These are phyloP conservation scores for Geoglossum glabrum DNA, from an alignment of 495 filamentous ascomycete species.

Conservation along the genomic window DNA sequence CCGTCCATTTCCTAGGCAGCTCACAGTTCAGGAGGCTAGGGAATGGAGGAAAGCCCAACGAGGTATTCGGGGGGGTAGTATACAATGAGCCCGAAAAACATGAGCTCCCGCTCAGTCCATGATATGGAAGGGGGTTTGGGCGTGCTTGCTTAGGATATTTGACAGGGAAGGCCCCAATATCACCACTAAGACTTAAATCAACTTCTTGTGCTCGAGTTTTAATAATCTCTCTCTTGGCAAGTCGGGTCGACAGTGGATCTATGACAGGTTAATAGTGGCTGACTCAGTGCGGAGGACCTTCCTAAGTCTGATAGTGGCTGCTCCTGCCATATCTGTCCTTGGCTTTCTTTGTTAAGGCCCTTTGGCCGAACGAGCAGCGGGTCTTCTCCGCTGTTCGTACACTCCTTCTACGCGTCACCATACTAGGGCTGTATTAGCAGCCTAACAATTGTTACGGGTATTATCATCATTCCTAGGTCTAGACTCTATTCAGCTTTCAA, in stretches of 20 bases:
- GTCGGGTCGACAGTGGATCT: background rate
- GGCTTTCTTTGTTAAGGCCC: background rate
- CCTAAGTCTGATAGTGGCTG: background rate
- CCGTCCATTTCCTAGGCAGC: no score
- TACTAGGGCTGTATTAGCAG: background rate
- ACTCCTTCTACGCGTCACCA: background rate
- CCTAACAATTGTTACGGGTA: background rate
- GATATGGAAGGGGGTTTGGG: no score
- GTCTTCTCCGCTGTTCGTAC: background rate
- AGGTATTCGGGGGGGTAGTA: no score
- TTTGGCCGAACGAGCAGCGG: background rate
- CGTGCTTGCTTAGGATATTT: no score
- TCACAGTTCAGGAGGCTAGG: no score
- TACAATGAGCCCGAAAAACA: no score
- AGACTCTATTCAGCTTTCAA: background rate
- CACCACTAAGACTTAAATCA: no score
- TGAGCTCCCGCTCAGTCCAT: no score
- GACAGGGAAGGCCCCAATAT: no score
- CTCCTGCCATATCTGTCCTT: background rate
- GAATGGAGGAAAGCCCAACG: no score
- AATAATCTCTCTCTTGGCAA: no score
- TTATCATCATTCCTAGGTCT: background rate
- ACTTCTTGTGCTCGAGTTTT: no score
- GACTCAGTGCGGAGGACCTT: background rate
- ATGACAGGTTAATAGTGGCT: background rate